A percentile compares a stretch with the other conserved stretches of the same genome.
Evolutionary conservation across 106 monocot genomes (phyloP).

Genomic region (Ottelia alismoides): DNA sequence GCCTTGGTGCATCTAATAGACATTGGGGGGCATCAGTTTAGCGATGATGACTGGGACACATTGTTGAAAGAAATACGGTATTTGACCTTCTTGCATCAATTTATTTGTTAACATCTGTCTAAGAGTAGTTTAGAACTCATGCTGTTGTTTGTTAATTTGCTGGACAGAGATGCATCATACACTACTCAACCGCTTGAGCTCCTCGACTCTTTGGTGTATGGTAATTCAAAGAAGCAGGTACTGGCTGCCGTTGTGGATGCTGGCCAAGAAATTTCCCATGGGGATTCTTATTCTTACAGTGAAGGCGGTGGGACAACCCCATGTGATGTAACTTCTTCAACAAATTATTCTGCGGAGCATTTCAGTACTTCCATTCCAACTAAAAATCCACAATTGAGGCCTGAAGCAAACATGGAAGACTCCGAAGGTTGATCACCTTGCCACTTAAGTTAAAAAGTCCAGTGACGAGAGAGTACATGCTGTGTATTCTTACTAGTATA

Average conservation of each 20-base stretch:
- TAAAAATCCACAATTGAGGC: conserved; percentile 22
- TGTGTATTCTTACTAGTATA: conserved; percentile 3
- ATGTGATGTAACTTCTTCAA: conserved; percentile 5
- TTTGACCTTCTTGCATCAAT: not conserved
- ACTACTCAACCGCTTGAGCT: conserved; percentile 95
- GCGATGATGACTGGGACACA: conserved; percentile 89
- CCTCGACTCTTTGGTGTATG: conserved; percentile 81
- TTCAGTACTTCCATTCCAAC: conserved; percentile 7
- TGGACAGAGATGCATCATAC: conserved; percentile 93
- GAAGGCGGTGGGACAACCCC: conserved; percentile 14
- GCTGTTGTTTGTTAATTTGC: conserved; percentile 5
- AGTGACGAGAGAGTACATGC: too few species aligned
- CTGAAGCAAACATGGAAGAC: conserved; percentile 25
- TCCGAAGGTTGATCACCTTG: conserved; percentile 46
- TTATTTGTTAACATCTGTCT: not conserved
- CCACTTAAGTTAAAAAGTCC: too few species aligned
- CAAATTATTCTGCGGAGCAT: conserved; percentile 23
- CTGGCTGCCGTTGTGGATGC: conserved; percentile 16
- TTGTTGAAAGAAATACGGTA: conserved; percentile 90
- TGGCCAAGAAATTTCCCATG: conserved; percentile 9
- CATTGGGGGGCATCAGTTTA: conserved; percentile 94
- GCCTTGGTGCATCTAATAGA: conserved; percentile 95
- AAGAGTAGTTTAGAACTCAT: not conserved
- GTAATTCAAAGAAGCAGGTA: conserved; percentile 32
- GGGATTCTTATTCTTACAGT: conserved; percentile 17